Conservation (phyloP, 768 basidiomycete genomes). For the Phanerochaete carnosa region DNA sequence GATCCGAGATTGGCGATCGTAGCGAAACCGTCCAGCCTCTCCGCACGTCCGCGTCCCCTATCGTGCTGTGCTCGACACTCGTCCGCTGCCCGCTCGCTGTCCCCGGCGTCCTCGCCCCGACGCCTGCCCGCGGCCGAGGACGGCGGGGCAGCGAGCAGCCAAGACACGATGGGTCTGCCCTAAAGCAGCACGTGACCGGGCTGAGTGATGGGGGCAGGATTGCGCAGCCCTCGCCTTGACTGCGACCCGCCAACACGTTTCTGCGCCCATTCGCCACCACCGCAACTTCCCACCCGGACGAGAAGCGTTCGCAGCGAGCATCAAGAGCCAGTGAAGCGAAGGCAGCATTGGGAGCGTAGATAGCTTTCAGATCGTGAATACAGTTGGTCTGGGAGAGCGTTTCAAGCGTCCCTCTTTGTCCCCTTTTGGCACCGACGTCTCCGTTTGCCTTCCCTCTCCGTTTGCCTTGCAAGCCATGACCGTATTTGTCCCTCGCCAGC, state of each 20-base stretch:
- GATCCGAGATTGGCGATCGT: constrained; percentile 11
- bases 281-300: constrained; percentile 1
- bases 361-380: not conserved
- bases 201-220: not conserved
- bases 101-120: not conserved
- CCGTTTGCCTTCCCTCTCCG: constrained; percentile 1
- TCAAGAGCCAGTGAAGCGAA: not conserved
- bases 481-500: constrained; percentile 5
- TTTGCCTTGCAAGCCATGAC: not conserved
- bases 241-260: constrained; percentile 4
- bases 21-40: not conserved
- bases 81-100: not conserved
- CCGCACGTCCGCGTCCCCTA: not conserved
- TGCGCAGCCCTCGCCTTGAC: constrained; percentile 4
- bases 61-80: not conserved
- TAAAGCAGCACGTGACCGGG: constrained; percentile 8
- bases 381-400: not conserved
- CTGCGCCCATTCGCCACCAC: not conserved
- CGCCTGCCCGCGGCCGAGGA: not conserved
- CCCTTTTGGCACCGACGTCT: constrained; percentile 3
- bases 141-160: not conserved
- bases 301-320: not conserved
- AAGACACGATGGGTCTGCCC: not conserved
- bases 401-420: constrained; percentile 7
- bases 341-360: not conserved